These are phyloP conservation scores for Verticillium longisporum DNA, from an alignment of 2,329 filamentous ascomycete species.

Conservation along the genomic window DNA sequence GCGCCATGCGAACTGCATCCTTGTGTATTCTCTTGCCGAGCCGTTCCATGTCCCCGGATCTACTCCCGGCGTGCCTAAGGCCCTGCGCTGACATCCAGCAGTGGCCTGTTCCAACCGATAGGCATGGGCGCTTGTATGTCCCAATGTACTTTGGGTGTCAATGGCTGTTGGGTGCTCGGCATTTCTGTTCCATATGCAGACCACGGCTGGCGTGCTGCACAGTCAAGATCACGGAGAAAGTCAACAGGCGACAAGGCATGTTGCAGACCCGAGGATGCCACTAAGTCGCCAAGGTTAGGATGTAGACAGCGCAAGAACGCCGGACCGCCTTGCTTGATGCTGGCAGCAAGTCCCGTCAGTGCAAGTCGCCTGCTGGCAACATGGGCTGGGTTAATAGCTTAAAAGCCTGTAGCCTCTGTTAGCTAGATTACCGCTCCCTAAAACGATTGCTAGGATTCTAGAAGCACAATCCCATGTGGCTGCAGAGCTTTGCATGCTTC, in stretches of 20 bases:
- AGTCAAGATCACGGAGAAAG: too few relatives aligned
- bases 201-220: neutral
- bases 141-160: too few relatives aligned
- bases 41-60: neutral
- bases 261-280: too few relatives aligned
- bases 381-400: too few relatives aligned
- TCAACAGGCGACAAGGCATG: too few relatives aligned
- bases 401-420: too few relatives aligned
- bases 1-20: slow-evolving; percentile 5
- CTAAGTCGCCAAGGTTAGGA: too few relatives aligned
- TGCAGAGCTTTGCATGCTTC: neutral
- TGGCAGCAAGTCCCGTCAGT: neutral
- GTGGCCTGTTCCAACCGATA: neutral
- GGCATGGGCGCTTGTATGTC: neutral
- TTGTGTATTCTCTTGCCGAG: neutral
- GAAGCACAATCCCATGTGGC: neutral
- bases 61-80: neutral
- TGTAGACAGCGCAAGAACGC: neutral
- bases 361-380: neutral
- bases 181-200: neutral
- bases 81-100: neutral
- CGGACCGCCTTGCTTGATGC: neutral
- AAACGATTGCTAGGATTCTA: neutral
- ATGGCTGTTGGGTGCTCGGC: neutral
- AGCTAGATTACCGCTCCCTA: neutral